Conservation (phyloP, 1,284 basidiomycete genomes). For the Jaminaea rosea region DNA sequence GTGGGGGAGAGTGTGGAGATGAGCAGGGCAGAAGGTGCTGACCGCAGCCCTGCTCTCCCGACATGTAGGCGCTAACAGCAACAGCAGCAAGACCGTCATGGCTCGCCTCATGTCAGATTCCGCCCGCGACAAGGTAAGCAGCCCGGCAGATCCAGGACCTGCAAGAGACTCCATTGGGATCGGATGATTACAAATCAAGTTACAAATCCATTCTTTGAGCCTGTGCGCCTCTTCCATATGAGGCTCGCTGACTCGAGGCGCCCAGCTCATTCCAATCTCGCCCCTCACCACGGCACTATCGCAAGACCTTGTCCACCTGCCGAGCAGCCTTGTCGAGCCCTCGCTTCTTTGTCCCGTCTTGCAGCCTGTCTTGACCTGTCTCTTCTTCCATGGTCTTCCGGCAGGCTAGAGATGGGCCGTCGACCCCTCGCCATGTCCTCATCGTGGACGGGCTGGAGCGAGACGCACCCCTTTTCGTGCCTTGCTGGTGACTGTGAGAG, state of each 20-base stretch:
- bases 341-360: not conserved
- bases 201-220: constrained; percentile 5
- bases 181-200: constrained; percentile 5
- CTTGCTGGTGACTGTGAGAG: too few relatives aligned
- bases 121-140: not conserved
- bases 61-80: not conserved
- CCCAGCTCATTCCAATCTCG: not conserved
- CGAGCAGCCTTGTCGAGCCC: not conserved
- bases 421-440: too few relatives aligned
- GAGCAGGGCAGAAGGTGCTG: not conserved
- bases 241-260: not conserved
- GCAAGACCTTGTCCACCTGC: not conserved
- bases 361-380: not conserved
- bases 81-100: not conserved
- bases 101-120: not conserved
- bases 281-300: not conserved
- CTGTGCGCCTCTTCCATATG: not conserved
- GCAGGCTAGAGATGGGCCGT: not conserved
- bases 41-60: not conserved
- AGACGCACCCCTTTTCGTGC: too few relatives aligned
- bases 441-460: too few relatives aligned
- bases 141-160: not conserved
- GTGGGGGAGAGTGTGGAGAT: not conserved
- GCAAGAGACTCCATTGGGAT: not conserved
- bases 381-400: not conserved